Conservation (phyloP, 495 filamentous ascomycete genomes). For the Xeromyces bisporus region DNA sequence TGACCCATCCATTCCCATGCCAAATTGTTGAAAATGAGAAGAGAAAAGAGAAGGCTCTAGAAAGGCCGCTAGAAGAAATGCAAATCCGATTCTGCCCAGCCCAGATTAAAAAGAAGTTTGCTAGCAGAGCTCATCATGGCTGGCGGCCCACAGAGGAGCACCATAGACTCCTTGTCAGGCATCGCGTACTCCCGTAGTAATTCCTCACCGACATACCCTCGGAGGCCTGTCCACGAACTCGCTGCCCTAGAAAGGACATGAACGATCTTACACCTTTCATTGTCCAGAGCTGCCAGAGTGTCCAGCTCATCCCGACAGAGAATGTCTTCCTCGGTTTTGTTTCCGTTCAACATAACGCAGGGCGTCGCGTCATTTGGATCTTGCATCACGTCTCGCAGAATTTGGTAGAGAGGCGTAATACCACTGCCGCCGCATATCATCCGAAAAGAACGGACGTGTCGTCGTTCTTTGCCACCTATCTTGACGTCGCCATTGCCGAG, state of each 20-base stretch:
- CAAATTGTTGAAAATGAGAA: too few species aligned
- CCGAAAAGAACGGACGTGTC: constrained; percentile 49
- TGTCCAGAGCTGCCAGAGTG: constrained; percentile 31
- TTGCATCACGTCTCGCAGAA: constrained; percentile 59
- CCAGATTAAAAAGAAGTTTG: constrained; percentile 43
- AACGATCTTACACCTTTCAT: constrained; percentile 44
- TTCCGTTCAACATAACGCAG: constrained; percentile 68
- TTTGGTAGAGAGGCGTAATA: constrained; percentile 85
- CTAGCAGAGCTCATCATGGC: constrained; percentile 56
- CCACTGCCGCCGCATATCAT: constrained; percentile 89
- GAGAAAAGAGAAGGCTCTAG: too few species aligned
- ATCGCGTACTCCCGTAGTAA: constrained; percentile 45
- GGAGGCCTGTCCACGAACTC: constrained; percentile 48
- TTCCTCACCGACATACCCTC: constrained; percentile 47
- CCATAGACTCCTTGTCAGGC: constrained; percentile 40
- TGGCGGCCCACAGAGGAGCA: constrained; percentile 71
- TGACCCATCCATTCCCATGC: too few species aligned
- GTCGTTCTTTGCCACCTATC: constrained; percentile 40
- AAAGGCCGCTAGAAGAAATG: constrained; percentile 53
- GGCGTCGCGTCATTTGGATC: constrained; percentile 37
- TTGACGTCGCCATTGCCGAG: constrained; percentile 46
- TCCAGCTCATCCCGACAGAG: constrained; percentile 67
- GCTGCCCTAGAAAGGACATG: constrained; percentile 55
- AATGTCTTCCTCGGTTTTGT: constrained; percentile 68
- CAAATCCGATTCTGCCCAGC: constrained; percentile 67